These are phyloP conservation scores for Naganishia vaughanmartiniae DNA, from an alignment of 768 basidiomycete species.

Conservation along the genomic window DNA sequence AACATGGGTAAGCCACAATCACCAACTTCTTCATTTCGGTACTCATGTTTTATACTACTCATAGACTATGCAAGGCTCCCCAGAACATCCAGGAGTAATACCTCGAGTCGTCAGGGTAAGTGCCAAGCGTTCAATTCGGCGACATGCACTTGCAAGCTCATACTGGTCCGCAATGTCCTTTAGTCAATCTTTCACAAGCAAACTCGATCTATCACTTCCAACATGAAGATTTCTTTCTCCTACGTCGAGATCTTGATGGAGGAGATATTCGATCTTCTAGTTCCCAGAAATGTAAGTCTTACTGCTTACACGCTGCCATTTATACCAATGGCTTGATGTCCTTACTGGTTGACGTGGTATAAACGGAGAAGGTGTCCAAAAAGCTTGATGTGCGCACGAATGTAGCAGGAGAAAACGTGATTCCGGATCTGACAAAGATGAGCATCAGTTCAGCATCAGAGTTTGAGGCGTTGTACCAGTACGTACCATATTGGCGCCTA, in stretches of 20 bases:
- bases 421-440: conserved; percentile 57
- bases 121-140: conserved; percentile 1
- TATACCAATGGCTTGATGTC: neutral
- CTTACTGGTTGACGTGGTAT: conserved; percentile 46
- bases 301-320: neutral
- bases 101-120: conserved; percentile 72
- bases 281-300: conserved; percentile 44
- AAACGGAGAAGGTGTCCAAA: conserved; percentile 16
- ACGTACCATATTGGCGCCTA: conserved; percentile 20
- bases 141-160: neutral
- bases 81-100: conserved; percentile 74
- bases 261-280: conserved; percentile 82
- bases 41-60: neutral
- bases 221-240: conserved; percentile 60
- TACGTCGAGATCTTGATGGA: conserved; percentile 93
- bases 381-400: conserved; percentile 63
- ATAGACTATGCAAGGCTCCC: conserved; percentile 85
- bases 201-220: conserved; percentile 45
- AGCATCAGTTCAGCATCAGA: conserved; percentile 56
- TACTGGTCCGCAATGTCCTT: neutral
- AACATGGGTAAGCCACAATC: conserved; percentile 54
- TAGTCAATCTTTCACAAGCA: conserved; percentile 60
- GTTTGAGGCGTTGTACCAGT: conserved; percentile 56
- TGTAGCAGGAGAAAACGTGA: conserved; percentile 59
- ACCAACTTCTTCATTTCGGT: neutral